A percentile compares a stretch with the other conserved stretches of the same genome.
phyloP scores from a whole-genome alignment of 495 filamentous ascomycete species.

The Cairneyella variabilis region DNA sequence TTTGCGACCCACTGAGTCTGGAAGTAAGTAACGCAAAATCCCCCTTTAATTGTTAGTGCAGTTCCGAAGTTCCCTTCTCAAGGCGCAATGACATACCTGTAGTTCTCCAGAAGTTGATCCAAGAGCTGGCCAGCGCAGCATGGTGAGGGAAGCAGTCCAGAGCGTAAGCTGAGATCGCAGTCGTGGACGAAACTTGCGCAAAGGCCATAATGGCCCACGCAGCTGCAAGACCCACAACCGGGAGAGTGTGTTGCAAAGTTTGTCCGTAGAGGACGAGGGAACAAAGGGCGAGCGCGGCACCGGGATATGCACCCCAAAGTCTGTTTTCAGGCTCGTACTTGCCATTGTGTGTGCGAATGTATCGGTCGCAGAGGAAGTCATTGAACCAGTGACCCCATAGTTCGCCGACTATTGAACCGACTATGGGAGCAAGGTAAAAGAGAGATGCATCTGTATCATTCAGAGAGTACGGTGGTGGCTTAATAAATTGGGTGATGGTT shows the following conservation, averaged over 20 bases:
- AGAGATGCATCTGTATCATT: conserved; percentile 25
- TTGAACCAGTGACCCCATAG: conserved; percentile 18
- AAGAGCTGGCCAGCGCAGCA: conserved; percentile 31
- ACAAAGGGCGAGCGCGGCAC: background rate
- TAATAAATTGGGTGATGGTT: conserved; percentile 30
- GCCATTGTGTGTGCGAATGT: conserved; percentile 13
- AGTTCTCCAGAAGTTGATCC: conserved; percentile 31
- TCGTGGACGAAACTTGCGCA: conserved; percentile 28
- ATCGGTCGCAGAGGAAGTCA: conserved; percentile 15
- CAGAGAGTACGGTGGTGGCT: conserved; percentile 33
- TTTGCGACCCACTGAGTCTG: conserved; percentile 29
- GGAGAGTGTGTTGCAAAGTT: conserved; percentile 29
- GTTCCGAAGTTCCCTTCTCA: background rate
- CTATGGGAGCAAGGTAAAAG: conserved; percentile 35
- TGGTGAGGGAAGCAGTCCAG: conserved; percentile 36
- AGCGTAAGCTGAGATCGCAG: conserved; percentile 33
- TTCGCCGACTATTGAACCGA: conserved; percentile 22
- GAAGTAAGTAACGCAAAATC: conserved; percentile 35
- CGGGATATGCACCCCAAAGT: conserved; percentile 7
- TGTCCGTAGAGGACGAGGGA: conserved; percentile 30
- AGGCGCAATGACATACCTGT: conserved; percentile 13
- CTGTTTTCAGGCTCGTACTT: conserved; percentile 11
- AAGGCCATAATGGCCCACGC: conserved; percentile 30
- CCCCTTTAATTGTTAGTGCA: conserved; percentile 20
- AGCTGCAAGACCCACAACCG: conserved; percentile 29